A percentile compares a stretch with the other conserved stretches of the same genome.
These are phyloP conservation scores for Oryza coarctata DNA, from an alignment of 176 grass and related monocot species.

Conservation along the genomic window DNA sequence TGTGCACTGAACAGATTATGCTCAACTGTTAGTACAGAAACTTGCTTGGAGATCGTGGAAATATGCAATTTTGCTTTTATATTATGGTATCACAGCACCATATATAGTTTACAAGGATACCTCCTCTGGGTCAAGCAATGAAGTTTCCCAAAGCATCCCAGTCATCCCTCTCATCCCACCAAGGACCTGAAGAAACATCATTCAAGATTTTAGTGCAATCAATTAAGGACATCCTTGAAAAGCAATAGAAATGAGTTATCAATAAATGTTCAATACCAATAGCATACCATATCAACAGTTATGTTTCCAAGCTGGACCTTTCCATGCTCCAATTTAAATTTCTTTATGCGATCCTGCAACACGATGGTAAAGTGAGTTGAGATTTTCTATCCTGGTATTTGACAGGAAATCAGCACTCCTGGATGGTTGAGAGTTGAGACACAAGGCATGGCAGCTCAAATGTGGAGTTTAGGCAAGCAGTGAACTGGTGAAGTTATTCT, in stretches of 20 bases:
- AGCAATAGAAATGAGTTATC: background rate
- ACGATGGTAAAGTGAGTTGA: background rate
- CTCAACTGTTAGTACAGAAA: constrained; percentile 5
- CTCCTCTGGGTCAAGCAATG: constrained; percentile 98
- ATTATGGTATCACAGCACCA: constrained; percentile 2
- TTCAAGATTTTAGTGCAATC: constrained; percentile 16
- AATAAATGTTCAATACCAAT: constrained; percentile 4
- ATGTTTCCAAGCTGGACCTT: constrained; percentile 98
- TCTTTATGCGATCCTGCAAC: constrained; percentile 88
- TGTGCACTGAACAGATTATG: background rate
- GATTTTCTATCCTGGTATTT: background rate
- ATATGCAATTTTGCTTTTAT: background rate
- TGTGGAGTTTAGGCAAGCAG: background rate
- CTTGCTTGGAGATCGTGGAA: background rate
- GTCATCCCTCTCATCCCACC: constrained; percentile 99
- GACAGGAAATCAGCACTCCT: background rate
- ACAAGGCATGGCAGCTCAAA: background rate
- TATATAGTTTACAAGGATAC: constrained; percentile 40
- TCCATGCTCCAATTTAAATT: constrained; percentile 83
- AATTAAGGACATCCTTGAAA: background rate
- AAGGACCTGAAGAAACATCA: constrained; percentile 63
- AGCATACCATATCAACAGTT: constrained; percentile 81
- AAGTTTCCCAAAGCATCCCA: constrained; percentile 98
- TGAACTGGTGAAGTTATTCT: background rate
- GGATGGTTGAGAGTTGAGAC: background rate